Evolutionary conservation across 2,329 filamentous ascomycete genomes (phyloP), one percentile per base, ranked within the genome.

Genomic region (Tothia fuscella): DNA sequence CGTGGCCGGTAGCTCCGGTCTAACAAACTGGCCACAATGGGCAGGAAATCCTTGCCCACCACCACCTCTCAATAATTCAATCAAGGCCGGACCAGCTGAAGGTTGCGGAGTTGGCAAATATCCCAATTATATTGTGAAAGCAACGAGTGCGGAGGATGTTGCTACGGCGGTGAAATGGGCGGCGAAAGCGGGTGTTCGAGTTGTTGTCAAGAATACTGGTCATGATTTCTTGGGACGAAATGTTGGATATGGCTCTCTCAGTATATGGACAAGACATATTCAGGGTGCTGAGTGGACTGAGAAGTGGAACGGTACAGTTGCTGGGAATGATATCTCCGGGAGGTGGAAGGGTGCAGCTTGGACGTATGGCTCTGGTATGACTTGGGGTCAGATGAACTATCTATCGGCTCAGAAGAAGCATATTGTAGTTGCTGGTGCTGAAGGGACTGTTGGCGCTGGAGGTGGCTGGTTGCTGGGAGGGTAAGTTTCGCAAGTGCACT

Each of bases 391-490:
- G 4, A 28, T 40, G 12, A 40, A 40, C 17, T 14, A 5, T 5
- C n/a, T 26, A 12, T 5, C 31, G 26, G 10, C 19, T 17, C 29
- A 40, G 25, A 19, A 13, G 26, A 32, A 24, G 26, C 29, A 40
- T 14, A 40, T 40, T 6, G 38, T 40, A 5, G 38, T 40, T 13
- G 19, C 13, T 40, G 38, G 38, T 7, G 38, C 28, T 24, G 38
- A 40, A 16, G 38, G 38, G 38, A 45, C 36, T 6, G 49, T 47
- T 10, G 54, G 53, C 5, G 43, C 38, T 41, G 47, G 12, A 48
- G 42, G 42, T 6, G 42, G 42, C 48, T 30, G 61, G 61, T 5
- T 44, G 5, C 21, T 20, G 19, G 42, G 41, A 37, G 41, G 41
- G 21, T 37, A n/a, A 24, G 35, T 37, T 26, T n/a, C 25, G 13